phyloP scores from a whole-genome alignment of 768 basidiomycete species.

The Mycena latifolia region DNA sequence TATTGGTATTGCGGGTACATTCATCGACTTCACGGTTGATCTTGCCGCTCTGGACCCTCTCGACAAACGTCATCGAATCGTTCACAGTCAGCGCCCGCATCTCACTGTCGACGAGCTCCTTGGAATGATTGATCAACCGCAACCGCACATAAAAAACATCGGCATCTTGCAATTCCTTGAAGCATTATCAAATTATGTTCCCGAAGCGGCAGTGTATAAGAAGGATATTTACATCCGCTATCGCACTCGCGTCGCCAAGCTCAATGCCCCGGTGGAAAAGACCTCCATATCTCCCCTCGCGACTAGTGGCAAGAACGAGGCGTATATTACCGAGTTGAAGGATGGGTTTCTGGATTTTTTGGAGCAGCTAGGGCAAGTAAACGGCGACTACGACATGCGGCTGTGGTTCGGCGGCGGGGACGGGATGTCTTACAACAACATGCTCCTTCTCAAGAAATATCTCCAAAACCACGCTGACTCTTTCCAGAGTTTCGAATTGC shows the following conservation, averaged over 20 bases:
- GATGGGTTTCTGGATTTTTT: conserved; percentile 49
- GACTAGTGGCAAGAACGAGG: conserved; percentile 44
- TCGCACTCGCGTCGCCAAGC: conserved; percentile 37
- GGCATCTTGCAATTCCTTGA: conserved; percentile 45
- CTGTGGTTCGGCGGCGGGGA: too few relatives aligned
- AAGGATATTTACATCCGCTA: conserved; percentile 38
- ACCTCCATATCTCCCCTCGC: conserved; percentile 45
- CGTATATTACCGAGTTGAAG: conserved; percentile 43
- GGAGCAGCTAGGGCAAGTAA: conserved; percentile 33
- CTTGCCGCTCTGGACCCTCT: conserved; percentile 42
- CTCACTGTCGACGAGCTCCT: conserved; percentile 42
- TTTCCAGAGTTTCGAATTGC: conserved; percentile 1
- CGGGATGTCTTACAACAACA: too few relatives aligned
- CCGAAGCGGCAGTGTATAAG: conserved; percentile 37
- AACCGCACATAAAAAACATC: conserved; percentile 40
- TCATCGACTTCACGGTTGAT: conserved; percentile 33
- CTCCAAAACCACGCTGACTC: conserved; percentile 7
- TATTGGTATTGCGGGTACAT: conserved; percentile 39
- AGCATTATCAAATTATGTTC: conserved; percentile 41
- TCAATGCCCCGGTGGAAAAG: conserved; percentile 13
- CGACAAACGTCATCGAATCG: conserved; percentile 27
- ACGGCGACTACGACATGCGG: too few relatives aligned
- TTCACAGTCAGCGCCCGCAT: conserved; percentile 13
- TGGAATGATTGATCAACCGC: conserved; percentile 39
- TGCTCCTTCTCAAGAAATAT: conserved; percentile 43